Conservation (phyloP, 352 stramenopile genomes). For the Phytophthora kernoviae region DNA sequence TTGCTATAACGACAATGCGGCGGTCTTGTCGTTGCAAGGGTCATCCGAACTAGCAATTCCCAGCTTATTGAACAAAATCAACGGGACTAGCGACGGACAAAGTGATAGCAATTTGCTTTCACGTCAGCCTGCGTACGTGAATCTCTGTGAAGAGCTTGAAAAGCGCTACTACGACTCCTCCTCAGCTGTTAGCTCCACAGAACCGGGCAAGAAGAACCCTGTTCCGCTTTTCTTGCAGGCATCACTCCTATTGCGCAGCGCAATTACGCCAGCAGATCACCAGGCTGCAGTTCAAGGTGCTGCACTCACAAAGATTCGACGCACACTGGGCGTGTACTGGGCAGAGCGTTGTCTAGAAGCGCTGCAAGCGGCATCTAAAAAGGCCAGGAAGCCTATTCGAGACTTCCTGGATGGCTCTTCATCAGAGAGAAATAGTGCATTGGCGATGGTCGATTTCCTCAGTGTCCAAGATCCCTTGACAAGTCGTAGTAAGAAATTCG, state of each 20-base stretch:
- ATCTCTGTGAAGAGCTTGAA: constrained; percentile 64
- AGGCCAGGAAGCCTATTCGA: constrained; percentile 21
- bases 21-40: constrained; percentile 56
- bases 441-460: constrained; percentile 84
- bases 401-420: constrained; percentile 32
- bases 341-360: constrained; percentile 60
- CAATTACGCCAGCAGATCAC: constrained; percentile 57
- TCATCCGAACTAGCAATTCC: constrained; percentile 58
- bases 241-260: constrained; percentile 61
- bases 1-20: constrained; percentile 74
- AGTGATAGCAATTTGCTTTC: constrained; percentile 24
- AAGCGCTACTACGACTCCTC: constrained; percentile 40
- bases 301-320: constrained; percentile 44
- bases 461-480: constrained; percentile 61
- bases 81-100: constrained; percentile 25
- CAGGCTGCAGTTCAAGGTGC: constrained; percentile 45
- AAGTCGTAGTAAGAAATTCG: constrained; percentile 35
- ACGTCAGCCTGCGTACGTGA: constrained; percentile 63
- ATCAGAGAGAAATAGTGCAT: constrained; percentile 54
- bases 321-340: constrained; percentile 64
- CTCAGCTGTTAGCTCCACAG: background rate
- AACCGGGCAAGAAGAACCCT: background rate
- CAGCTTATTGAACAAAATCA: constrained; percentile 61
- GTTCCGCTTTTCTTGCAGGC: constrained; percentile 60
- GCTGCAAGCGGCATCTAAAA: constrained; percentile 48